Percentiles rank a stretch among this genome's conserved stretches.
Evolutionary conservation across 176 grass and related monocot genomes (phyloP).

Genomic region (Chrysopogon serrulatus): DNA sequence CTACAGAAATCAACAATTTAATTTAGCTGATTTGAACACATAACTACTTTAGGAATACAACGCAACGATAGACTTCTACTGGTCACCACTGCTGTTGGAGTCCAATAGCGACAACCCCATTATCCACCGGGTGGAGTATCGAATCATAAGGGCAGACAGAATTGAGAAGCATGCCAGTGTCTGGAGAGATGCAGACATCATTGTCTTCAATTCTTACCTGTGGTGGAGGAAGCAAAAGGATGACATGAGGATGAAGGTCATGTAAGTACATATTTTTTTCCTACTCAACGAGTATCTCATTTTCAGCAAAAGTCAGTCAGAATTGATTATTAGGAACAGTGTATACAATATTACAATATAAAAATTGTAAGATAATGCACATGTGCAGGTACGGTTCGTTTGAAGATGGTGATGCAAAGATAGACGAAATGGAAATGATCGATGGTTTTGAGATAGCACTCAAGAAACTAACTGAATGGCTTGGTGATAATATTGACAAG

Average conservation of each 20-base stretch:
- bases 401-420: conserved; percentile 53
- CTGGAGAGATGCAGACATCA: conserved; percentile 72
- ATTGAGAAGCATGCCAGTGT: conserved; percentile 64
- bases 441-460: conserved; percentile 77
- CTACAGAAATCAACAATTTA: not conserved
- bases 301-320: not conserved
- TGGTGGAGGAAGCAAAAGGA: conserved; percentile 91
- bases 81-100: conserved; percentile 80
- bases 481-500: conserved; percentile 44
- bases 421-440: conserved; percentile 69
- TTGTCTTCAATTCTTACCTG: conserved; percentile 90
- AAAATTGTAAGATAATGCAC: not conserved
- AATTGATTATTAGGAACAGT: too few species aligned
- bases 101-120: conserved; percentile 86
- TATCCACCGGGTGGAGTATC: conserved; percentile 60
- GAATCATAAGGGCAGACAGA: conserved; percentile 66
- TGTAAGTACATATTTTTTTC: not conserved
- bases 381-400: conserved; percentile 61
- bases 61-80: conserved; percentile 89
- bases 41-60: conserved; percentile 61
- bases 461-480: conserved; percentile 57
- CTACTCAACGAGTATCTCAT: not conserved
- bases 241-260: conserved; percentile 79
- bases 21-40: not conserved
- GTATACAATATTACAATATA: not conserved